Conservation (phyloP, 2,329 filamentous ascomycete species). For the Penicillium sp. region DNA sequence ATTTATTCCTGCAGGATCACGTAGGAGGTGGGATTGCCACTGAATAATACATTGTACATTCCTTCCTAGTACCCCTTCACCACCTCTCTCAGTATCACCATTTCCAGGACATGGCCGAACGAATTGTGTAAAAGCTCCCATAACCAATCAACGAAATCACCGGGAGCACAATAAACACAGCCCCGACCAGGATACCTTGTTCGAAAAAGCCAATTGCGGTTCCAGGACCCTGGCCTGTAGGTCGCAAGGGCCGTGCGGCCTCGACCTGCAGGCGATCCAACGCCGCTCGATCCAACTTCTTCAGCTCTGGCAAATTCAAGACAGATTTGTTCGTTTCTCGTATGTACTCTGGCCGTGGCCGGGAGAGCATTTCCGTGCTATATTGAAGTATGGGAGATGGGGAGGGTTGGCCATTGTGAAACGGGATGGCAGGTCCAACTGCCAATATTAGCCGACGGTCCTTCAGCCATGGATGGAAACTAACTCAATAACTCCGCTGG, state of each 20-base stretch:
- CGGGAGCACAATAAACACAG: slow-evolving; percentile 4
- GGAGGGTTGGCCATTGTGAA: not conserved
- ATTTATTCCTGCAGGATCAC: no score
- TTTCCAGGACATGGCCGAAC: not conserved
- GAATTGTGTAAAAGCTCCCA: not conserved
- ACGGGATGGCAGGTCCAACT: slow-evolving; percentile 8
- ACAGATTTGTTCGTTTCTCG: not conserved
- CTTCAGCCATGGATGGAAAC: not conserved
- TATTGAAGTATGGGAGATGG: not conserved
- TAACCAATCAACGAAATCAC: slow-evolving; percentile 1
- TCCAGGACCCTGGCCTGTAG: slow-evolving; percentile 3
- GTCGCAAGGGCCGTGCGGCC: not conserved
- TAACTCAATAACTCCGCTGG: not conserved
- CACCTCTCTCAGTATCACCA: not conserved
- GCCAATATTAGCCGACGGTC: not conserved
- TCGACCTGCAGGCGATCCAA: not conserved
- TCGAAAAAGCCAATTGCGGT: slow-evolving; percentile 9
- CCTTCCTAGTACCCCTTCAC: no score
- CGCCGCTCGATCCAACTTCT: not conserved
- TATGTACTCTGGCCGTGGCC: slow-evolving; percentile 1
- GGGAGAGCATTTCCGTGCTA: slow-evolving; percentile 7
- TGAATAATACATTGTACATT: no score
- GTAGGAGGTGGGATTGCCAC: no score
- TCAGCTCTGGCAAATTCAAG: not conserved
- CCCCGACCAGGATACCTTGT: slow-evolving; percentile 8